These are phyloP conservation scores for Sarocladium kiliense DNA, from an alignment of 2,329 filamentous ascomycete genomes.

Conservation along the genomic window DNA sequence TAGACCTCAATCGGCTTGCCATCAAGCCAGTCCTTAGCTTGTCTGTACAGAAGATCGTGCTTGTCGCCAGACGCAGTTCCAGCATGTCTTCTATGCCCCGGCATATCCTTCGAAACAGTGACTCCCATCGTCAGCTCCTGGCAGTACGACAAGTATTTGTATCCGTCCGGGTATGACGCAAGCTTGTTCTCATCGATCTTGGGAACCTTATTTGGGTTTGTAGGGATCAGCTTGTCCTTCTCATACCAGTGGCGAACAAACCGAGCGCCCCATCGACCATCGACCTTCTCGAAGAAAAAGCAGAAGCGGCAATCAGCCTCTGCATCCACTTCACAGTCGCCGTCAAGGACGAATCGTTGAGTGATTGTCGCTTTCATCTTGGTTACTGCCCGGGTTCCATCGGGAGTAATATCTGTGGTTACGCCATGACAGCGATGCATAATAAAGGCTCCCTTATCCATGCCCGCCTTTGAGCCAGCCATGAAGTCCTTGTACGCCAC, in stretches of 20 bases:
- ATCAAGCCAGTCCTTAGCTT: slow-evolving; percentile 38
- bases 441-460: slow-evolving; percentile 37
- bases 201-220: slow-evolving; percentile 36
- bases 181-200: slow-evolving; percentile 33
- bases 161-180: slow-evolving; percentile 34
- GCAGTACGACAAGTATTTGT: slow-evolving; percentile 38
- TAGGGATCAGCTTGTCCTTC: slow-evolving; percentile 44
- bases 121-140: slow-evolving; percentile 41
- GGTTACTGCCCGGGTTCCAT: slow-evolving; percentile 35
- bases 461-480: slow-evolving; percentile 29
- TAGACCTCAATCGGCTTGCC: slow-evolving; percentile 27
- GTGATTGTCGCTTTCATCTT: slow-evolving; percentile 48
- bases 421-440: slow-evolving; percentile 37
- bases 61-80: slow-evolving; percentile 26
- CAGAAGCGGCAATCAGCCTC: slow-evolving; percentile 41
- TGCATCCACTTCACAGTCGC: slow-evolving; percentile 33
- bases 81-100: slow-evolving; percentile 31
- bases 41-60: slow-evolving; percentile 39
- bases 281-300: slow-evolving; percentile 38
- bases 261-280: slow-evolving; percentile 33
- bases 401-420: slow-evolving; percentile 34
- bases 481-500: slow-evolving; percentile 35
- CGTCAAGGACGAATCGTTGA: slow-evolving; percentile 38
- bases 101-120: slow-evolving; percentile 36
- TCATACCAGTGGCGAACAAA: slow-evolving; percentile 46